A percentile compares a stretch with the other conserved stretches of the same genome.
These are phyloP conservation scores for Sonneratia caseolaris DNA, from an alignment of 345 rosid genomes.

Conservation along the genomic window DNA sequence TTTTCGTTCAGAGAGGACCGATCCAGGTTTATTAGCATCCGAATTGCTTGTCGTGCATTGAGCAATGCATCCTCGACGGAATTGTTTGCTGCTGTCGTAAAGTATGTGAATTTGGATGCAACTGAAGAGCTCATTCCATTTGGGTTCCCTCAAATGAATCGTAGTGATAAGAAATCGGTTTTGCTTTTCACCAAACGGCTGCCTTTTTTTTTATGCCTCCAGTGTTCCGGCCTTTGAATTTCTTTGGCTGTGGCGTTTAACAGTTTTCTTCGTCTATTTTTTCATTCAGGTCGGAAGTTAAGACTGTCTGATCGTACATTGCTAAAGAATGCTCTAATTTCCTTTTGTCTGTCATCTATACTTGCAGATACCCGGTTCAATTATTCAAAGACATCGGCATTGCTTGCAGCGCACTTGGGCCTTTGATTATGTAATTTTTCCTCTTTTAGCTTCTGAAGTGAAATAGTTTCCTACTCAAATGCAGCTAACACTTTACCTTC, in stretches of 20 bases:
- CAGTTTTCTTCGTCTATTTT: background rate
- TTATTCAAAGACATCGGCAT: background rate
- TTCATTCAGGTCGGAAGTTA: background rate
- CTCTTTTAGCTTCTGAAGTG: background rate
- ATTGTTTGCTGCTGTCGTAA: background rate
- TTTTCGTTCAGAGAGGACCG: background rate
- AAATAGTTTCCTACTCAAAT: background rate
- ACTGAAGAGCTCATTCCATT: background rate
- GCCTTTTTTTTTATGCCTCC: background rate
- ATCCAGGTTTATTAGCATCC: too few relatives aligned
- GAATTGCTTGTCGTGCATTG: background rate
- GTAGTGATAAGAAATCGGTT: background rate
- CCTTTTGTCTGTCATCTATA: background rate
- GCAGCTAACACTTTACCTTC: background rate
- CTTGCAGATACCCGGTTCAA: background rate
- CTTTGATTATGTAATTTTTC: conserved; percentile 37
- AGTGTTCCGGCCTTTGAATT: background rate
- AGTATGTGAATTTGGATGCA: background rate
- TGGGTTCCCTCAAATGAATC: background rate
- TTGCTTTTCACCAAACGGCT: background rate
- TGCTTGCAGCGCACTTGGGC: conserved; percentile 13
- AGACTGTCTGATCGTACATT: background rate
- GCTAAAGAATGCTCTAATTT: background rate
- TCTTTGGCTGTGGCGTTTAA: background rate
- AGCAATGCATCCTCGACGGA: background rate